These are phyloP conservation scores for Elsinoe necatrix DNA, from an alignment of 2,329 filamentous ascomycete genomes.

Conservation along the genomic window DNA sequence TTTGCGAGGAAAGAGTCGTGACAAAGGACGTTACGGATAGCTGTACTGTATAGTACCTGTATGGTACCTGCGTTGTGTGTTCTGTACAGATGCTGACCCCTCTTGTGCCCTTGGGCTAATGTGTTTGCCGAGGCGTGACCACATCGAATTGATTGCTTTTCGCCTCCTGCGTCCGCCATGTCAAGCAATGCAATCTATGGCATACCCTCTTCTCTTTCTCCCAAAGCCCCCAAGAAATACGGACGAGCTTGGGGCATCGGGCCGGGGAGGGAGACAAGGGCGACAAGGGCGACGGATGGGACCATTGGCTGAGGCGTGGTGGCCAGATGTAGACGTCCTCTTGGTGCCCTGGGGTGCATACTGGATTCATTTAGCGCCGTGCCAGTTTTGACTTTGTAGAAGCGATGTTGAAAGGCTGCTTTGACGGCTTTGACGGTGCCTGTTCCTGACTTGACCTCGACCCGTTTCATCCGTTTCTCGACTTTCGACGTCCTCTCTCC, in stretches of 20 bases:
- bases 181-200: background rate
- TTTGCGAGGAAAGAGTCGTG: background rate
- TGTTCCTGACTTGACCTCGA: conserved; percentile 1
- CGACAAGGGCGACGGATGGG: background rate
- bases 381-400: background rate
- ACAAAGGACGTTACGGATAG: background rate
- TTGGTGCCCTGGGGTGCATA: background rate
- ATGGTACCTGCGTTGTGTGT: too few species aligned
- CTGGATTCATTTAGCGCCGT: background rate
- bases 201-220: background rate
- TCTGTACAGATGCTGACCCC: background rate
- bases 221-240: background rate
- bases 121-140: background rate
- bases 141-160: background rate
- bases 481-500: too few species aligned
- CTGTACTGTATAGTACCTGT: background rate
- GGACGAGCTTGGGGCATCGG: background rate
- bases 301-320: conserved; percentile 1
- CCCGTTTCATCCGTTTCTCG: conserved; percentile 9
- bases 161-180: background rate
- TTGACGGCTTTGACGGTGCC: background rate
- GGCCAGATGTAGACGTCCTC: background rate
- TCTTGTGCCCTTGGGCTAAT: background rate
- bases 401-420: conserved; percentile 8
- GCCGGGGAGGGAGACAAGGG: background rate